Conservation (phyloP, 2,329 filamentous ascomycete species). For the Uncinocarpus reesii region DNA sequence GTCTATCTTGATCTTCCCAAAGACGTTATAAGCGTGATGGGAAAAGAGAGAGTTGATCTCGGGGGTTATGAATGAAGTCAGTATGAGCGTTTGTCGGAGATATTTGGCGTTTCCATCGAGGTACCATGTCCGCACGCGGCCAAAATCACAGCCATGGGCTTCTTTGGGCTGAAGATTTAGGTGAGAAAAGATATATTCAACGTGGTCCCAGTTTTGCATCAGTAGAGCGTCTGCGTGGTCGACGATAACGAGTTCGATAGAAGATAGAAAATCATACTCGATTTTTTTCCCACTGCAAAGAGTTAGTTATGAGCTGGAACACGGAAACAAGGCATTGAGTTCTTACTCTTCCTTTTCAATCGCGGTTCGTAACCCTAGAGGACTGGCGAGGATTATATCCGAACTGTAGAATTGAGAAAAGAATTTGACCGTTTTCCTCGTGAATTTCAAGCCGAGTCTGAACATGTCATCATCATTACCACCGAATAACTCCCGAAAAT, state of each 20-base stretch:
- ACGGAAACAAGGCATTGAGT: slow-evolving; percentile 26
- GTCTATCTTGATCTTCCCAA: slow-evolving; percentile 66
- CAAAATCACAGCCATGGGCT: slow-evolving; percentile 86
- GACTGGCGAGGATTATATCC: slow-evolving; percentile 85
- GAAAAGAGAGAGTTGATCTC: slow-evolving; percentile 75
- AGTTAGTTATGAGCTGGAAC: slow-evolving; percentile 8
- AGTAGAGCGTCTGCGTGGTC: slow-evolving; percentile 88
- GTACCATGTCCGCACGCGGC: slow-evolving; percentile 81
- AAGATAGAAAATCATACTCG: slow-evolving; percentile 86
- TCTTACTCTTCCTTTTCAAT: slow-evolving; percentile 66
- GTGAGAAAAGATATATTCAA: slow-evolving; percentile 83
- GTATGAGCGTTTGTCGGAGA: slow-evolving; percentile 74
- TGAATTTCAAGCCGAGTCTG: slow-evolving; percentile 90
- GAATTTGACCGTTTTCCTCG: slow-evolving; percentile 86
- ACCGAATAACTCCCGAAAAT: slow-evolving; percentile 80
- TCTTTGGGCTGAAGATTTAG: slow-evolving; percentile 85
- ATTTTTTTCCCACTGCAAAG: slow-evolving; percentile 47
- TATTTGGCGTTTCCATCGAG: slow-evolving; percentile 73
- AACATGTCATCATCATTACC: slow-evolving; percentile 98
- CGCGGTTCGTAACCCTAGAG: slow-evolving; percentile 78
- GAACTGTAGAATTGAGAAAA: slow-evolving; percentile 94
- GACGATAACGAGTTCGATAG: slow-evolving; percentile 78
- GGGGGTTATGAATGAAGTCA: slow-evolving; percentile 76
- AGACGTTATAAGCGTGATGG: slow-evolving; percentile 65
- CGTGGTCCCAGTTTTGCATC: slow-evolving; percentile 98